phyloP scores from a whole-genome alignment of 75 land plant genomes.

The Pinus tabuliformis region DNA sequence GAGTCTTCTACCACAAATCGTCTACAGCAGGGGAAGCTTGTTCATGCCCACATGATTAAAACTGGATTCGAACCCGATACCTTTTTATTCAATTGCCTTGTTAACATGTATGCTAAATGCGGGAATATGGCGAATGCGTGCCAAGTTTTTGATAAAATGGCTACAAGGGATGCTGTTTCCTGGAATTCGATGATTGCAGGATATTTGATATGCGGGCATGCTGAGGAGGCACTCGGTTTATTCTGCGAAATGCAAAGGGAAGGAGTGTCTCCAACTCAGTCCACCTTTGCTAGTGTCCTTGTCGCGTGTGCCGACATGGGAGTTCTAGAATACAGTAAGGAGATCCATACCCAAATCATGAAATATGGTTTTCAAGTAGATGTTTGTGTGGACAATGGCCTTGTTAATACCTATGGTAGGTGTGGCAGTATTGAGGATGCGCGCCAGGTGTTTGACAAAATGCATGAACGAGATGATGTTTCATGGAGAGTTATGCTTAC shows the following conservation, averaged over 20 bases:
- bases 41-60: conserved; percentile 31
- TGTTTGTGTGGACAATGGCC: conserved; percentile 3
- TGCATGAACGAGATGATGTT: conserved; percentile 5
- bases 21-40: conserved; percentile 9
- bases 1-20: neutral
- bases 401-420: conserved; percentile 6
- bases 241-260: conserved; percentile 30
- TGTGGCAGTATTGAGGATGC: neutral
- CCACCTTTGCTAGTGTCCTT: conserved; percentile 24
- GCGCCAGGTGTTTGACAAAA: neutral
- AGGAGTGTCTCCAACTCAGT: conserved; percentile 30
- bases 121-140: conserved; percentile 17
- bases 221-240: conserved; percentile 24
- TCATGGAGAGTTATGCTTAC: conserved; percentile 1
- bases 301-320: conserved; percentile 27
- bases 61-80: conserved; percentile 15
- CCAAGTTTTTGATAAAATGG: conserved; percentile 40
- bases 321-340: conserved; percentile 2
- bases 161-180: conserved; percentile 40
- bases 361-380: conserved; percentile 7
- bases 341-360: conserved; percentile 8
- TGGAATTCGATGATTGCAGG: conserved; percentile 54
- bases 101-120: conserved; percentile 45
- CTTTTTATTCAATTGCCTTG: conserved; percentile 34
- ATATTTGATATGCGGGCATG: conserved; percentile 18